Percentiles rank a stretch among this genome's conserved stretches.
phyloP scores from a whole-genome alignment of 306 rosid genomes.

The Sicyos baderoa region DNA sequence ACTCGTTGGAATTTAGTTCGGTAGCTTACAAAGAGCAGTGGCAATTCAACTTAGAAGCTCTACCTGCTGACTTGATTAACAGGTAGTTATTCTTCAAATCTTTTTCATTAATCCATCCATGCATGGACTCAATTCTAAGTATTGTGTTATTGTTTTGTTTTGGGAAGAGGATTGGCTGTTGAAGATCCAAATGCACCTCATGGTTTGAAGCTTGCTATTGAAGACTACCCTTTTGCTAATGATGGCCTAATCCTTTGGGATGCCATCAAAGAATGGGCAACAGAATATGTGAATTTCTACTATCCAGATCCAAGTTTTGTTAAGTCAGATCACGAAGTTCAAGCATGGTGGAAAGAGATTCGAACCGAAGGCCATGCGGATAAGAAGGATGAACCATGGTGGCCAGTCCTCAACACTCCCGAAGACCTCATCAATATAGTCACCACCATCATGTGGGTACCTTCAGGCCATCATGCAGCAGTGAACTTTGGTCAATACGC shows the following conservation, averaged over 20 bases:
- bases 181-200: conserved; percentile 62
- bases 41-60: conserved; percentile 55
- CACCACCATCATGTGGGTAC: conserved; percentile 48
- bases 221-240: conserved; percentile 71
- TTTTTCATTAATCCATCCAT: neutral
- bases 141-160: neutral
- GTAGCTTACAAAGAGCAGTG: conserved; percentile 54
- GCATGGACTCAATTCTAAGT: neutral
- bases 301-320: conserved; percentile 37
- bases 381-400: conserved; percentile 78
- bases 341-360: conserved; percentile 80
- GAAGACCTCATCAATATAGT: conserved; percentile 49
- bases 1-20: conserved; percentile 44
- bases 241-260: conserved; percentile 70
- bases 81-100: conserved; percentile 30
- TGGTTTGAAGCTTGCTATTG: conserved; percentile 49
- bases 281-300: conserved; percentile 52
- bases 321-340: conserved; percentile 54
- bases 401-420: conserved; percentile 50
- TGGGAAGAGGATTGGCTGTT: conserved; percentile 54
- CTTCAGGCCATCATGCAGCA: conserved; percentile 73
- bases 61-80: conserved; percentile 62
- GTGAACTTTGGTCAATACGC: conserved; percentile 68
- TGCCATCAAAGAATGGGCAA: conserved; percentile 49
- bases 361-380: conserved; percentile 54